phyloP scores from a whole-genome alignment of 352 stramenopile genomes.

The Bremia lactucae region DNA sequence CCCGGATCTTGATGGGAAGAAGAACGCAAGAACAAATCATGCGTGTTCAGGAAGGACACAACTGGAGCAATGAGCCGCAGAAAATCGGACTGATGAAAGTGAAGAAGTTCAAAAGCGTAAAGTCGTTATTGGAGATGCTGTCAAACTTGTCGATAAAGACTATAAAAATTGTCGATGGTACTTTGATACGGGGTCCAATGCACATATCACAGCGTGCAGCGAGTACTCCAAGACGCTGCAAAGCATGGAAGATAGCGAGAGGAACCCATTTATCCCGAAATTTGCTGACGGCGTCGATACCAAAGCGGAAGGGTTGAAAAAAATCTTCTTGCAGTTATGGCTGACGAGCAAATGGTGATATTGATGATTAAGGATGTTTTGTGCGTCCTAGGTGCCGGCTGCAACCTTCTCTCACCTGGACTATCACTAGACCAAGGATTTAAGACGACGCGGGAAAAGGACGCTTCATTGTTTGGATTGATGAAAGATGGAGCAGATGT shows the following conservation, averaged over 20 bases:
- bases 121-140: no score
- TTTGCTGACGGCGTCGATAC: neutral
- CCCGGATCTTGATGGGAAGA: no score
- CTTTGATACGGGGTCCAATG: neutral
- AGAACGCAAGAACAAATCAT: no score
- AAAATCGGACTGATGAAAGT: no score
- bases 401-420: conserved; percentile 10
- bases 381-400: conserved; percentile 5
- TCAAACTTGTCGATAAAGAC: no score
- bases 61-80: no score
- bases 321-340: no score
- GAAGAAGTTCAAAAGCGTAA: no score
- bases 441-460: conserved; percentile 6
- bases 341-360: conserved; percentile 7
- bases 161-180: no score
- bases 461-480: conserved; percentile 4
- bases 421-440: conserved; percentile 5
- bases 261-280: neutral
- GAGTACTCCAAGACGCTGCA: neutral
- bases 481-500: conserved; percentile 4
- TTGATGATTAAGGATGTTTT: conserved; percentile 4
- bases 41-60: no score
- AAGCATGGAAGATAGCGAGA: neutral
- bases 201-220: neutral
- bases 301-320: neutral